These are phyloP conservation scores for Powellomyces hirtus DNA, from an alignment of 192 early-diverging fungal genomes.

Conservation along the genomic window DNA sequence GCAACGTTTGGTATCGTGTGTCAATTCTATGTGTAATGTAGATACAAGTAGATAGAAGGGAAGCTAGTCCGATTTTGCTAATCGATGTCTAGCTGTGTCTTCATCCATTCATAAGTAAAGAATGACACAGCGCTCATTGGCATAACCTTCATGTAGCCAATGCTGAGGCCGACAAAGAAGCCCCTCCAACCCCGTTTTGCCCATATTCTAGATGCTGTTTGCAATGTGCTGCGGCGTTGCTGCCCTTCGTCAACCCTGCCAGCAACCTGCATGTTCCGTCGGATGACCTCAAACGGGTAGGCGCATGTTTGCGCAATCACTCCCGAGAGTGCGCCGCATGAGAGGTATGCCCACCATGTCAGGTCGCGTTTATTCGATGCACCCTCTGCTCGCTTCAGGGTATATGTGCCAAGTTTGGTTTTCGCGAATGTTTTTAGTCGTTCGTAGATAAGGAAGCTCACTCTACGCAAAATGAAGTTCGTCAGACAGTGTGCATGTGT, in stretches of 20 bases:
- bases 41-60: too few species aligned
- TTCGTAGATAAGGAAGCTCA: slow-evolving; percentile 90
- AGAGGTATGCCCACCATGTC: slow-evolving; percentile 75
- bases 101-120: slow-evolving; percentile 82
- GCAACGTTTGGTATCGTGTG: too few species aligned
- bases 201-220: slow-evolving; percentile 67
- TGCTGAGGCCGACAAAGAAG: slow-evolving; percentile 95
- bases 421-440: slow-evolving; percentile 27
- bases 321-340: slow-evolving; percentile 81
- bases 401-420: slow-evolving; percentile 19
- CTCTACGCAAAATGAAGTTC: slow-evolving; percentile 21
- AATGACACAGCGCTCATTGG: slow-evolving; percentile 92
- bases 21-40: too few species aligned
- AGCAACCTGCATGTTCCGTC: slow-evolving; percentile 42
- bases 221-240: slow-evolving; percentile 35
- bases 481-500: neutral
- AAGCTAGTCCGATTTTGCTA: too few species aligned
- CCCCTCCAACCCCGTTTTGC: slow-evolving; percentile 68
- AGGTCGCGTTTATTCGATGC: slow-evolving; percentile 1
- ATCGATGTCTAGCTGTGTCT: slow-evolving; percentile 47
- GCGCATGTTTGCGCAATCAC: slow-evolving; percentile 78
- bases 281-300: slow-evolving; percentile 91
- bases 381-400: slow-evolving; percentile 16
- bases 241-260: slow-evolving; percentile 23
- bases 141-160: slow-evolving; percentile 93